Base-by-base conservation (phyloP, 179 eudicot genomes). In the Vitellaria paradoxa region DNA sequence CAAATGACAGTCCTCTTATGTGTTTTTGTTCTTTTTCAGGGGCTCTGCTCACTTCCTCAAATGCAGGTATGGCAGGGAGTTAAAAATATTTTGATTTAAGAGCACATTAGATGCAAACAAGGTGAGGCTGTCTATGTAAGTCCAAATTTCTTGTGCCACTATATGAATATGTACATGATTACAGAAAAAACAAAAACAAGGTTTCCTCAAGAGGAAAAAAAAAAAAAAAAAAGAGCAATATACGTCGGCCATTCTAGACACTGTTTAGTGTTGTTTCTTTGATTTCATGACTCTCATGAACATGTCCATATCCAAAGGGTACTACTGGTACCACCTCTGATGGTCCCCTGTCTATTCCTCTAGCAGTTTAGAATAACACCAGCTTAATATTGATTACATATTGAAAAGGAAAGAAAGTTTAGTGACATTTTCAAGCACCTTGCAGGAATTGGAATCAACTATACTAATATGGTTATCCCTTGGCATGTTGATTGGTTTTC, bases 21-120 rank as follows among this genome's bases (percentile, higher is more conserved):
- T 30, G 68, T 64, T 40, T 18, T 67, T 67, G 13, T 15, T 67
- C 37, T 30, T 67, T 45, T 18, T 12, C 71, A 67, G 71, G 71
- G 71, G 53, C 71, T 66, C 49, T 50, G 15, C 17, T 66, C 70
- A 18, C 42, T 66, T 40, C 20, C 23, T 42, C 50, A 40, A 17
- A 66, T 42, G 50, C 70, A 66, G 49, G 21, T 66, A 37, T 66
- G 70, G 15, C 21, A 17, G 42, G 70, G 42, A 66, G 47, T 66
- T 14, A 49, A 42, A 30, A 30, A 30, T 15, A 37, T 6, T 66
- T 66, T 66, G 52, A 37, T 42, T 37, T 18, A 2, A 40, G 42
- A 42, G 37, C 50, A 42, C 10, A 9, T 6, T 45, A 67, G 71
- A 67, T 2, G 13, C 14, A 20, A 23, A 67, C 12, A 42, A 42